Evolutionary conservation across 768 basidiomycete genomes (phyloP).

Genomic region (Amylocystis lapponica): DNA sequence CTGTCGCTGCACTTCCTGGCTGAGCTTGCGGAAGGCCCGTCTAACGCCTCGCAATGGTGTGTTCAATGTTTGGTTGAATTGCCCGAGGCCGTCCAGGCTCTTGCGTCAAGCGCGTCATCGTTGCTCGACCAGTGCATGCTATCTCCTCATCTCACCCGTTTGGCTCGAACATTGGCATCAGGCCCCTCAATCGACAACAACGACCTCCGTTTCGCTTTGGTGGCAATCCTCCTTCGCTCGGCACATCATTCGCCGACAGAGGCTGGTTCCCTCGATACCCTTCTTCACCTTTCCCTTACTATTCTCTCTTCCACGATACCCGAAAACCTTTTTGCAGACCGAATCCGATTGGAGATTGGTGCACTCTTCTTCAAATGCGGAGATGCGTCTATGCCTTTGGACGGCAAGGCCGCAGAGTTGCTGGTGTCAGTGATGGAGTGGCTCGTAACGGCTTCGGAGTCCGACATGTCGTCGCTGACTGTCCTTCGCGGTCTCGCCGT

Average conservation of each 20-base stretch:
- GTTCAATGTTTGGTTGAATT: conserved; percentile 35
- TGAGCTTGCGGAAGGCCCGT: conserved; percentile 36
- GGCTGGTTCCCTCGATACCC: no score
- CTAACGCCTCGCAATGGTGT: conserved; percentile 39
- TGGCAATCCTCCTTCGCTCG: conserved; percentile 18
- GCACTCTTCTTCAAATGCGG: not conserved
- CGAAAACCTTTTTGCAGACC: not conserved
- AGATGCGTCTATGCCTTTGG: no score
- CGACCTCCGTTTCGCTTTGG: conserved; percentile 29
- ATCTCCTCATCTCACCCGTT: conserved; percentile 37
- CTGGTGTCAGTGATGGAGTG: conserved; percentile 45
- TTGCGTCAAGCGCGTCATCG: conserved; percentile 38
- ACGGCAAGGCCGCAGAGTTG: not conserved
- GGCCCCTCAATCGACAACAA: conserved; percentile 19
- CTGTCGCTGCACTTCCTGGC: conserved; percentile 44
- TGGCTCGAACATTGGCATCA: conserved; percentile 30
- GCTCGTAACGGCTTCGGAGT: conserved; percentile 33
- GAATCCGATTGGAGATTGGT: not conserved
- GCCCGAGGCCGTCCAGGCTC: conserved; percentile 35
- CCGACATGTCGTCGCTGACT: conserved; percentile 34
- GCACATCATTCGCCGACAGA: not conserved
- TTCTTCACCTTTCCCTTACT: not conserved
- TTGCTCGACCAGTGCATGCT: conserved; percentile 45
- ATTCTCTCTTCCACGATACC: not conserved
- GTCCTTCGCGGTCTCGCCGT: conserved; percentile 44